Base-by-base conservation (phyloP, 495 filamentous ascomycete genomes). In the Penicillium canescens region DNA sequence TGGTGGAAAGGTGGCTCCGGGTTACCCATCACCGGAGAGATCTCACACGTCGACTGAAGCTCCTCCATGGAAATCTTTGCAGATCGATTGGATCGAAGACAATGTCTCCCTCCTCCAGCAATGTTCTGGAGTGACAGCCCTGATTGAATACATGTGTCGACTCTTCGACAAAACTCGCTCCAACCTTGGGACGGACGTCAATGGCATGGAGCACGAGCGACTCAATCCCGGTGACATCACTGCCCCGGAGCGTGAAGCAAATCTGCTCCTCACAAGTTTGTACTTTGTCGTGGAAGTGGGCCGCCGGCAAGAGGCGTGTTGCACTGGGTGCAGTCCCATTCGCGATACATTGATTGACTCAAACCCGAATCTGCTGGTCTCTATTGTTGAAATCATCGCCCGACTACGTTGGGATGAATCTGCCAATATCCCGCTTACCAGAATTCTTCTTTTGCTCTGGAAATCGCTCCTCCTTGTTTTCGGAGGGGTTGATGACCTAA, bases 381-480 rank as follows among this genome's bases (percentile, higher is more conserved):
- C 86, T 42, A 74, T 97, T 57, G 80, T 92, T 14, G 82, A 87
- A 38, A 83, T 89, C 3, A 85, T 91, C 21, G 81, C 90, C 0
- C 86, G 83, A 54, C 69, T 96, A 21, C 81, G 94, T 39, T 98
- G 95, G 91, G 91, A 96, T 60, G 94, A 98, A 39, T 75, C 80
- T 20, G 72, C 81, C 42, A 77, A 78, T 51, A 67, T 90, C 14
- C 85, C 87, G 1, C 74, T 88, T 12, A 78, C 81, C 9, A 86
- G 84, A 71, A 77, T 93, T 20, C 81, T 96, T 38, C 76, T 96
- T 4, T 70, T 96, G 14, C 83, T 91, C 21, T 98, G 95, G 95
- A 98, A 98, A 68, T 85, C 87, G 0, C 78, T 95, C 9, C 77
- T 98, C 16, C 80, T 97, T 8, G 75, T 89, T 0, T 92, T 98